Base-by-base conservation (phyloP, 805 yeast genomes). In the Lachancea waltii region DNA sequence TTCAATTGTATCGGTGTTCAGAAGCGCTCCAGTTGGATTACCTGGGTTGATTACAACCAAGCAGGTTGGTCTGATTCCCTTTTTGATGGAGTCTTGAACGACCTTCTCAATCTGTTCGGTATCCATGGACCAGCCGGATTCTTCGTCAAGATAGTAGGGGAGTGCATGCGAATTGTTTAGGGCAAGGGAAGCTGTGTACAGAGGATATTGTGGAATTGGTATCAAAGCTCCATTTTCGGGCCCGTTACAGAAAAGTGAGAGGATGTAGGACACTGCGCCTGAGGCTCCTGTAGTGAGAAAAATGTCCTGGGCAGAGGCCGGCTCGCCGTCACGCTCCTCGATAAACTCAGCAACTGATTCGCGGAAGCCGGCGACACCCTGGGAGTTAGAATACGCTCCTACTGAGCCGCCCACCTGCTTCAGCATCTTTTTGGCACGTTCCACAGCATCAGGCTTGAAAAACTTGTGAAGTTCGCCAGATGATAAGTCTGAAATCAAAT, bases 201-300 rank as follows among this genome's bases (percentile, higher is more conserved):
- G 72, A 3, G 99, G 99, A 59, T 92, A 92, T 66, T 92, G 98
- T 10, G 99, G 99, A 49, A 92, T 90, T 22, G 99, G 99, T 48
- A 92, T 87, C 63, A 94, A 55, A 68, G 84, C 73, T 34, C 95
- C 95, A 3, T 92, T 72, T 41, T 75, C 63, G 29, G 72, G 73
- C 27, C 86, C 85, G 26, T 69, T 61, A 4, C 92, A 72, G 14
- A 92, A 63, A 20, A 89, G 70, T 35, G 80, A 79, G 38, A 92
- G 65, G 42, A 92, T 65, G 50, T 82, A 78, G 38, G 78, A 70
- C n/a, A 90, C 97, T 1, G 95, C 97, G 17, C 89, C 75, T 9
- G 97, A 89, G 2, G 98, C 98, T 51, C 99, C 98, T 4, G 84
- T 79, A 9, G 97, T 87, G 49, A 94, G 70, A 58, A 77, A 92